These are phyloP conservation scores for Neurospora sp. DNA, from an alignment of 495 filamentous ascomycete species.

Conservation along the genomic window DNA sequence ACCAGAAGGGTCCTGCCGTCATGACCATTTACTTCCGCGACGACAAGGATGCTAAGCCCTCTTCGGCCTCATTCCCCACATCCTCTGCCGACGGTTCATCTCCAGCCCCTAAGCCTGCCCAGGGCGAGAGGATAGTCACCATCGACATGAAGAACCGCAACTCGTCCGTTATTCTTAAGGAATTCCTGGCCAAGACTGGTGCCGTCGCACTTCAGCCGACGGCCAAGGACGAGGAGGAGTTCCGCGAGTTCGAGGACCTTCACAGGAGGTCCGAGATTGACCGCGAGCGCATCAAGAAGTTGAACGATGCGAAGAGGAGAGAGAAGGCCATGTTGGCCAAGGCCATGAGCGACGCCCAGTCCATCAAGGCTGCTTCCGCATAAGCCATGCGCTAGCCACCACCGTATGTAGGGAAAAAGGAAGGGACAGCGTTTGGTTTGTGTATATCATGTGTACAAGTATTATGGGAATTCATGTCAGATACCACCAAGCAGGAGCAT, in stretches of 20 bases:
- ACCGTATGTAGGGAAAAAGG: background rate
- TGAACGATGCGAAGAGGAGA: conserved; percentile 51
- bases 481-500: background rate
- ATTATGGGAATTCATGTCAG: background rate
- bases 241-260: conserved; percentile 51
- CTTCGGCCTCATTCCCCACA: background rate
- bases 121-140: conserved; percentile 34
- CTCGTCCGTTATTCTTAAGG: conserved; percentile 54
- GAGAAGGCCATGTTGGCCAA: conserved; percentile 40
- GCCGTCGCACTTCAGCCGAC: conserved; percentile 51
- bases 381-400: background rate
- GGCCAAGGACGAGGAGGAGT: conserved; percentile 48
- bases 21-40: conserved; percentile 66
- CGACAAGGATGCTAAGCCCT: conserved; percentile 21
- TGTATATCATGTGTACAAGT: conserved; percentile 19
- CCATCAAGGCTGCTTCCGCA: conserved; percentile 15
- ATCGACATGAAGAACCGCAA: conserved; percentile 56
- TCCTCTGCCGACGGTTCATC: conserved; percentile 26
- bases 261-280: conserved; percentile 42
- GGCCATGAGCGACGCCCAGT: conserved; percentile 22
- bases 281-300: conserved; percentile 49
- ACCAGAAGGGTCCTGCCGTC: conserved; percentile 49
- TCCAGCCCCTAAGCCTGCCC: conserved; percentile 30
- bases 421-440: background rate
- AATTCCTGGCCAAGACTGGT: conserved; percentile 59